Base-by-base conservation (phyloP, 164 flowering plant species). In the Dillenia turbinata region DNA sequence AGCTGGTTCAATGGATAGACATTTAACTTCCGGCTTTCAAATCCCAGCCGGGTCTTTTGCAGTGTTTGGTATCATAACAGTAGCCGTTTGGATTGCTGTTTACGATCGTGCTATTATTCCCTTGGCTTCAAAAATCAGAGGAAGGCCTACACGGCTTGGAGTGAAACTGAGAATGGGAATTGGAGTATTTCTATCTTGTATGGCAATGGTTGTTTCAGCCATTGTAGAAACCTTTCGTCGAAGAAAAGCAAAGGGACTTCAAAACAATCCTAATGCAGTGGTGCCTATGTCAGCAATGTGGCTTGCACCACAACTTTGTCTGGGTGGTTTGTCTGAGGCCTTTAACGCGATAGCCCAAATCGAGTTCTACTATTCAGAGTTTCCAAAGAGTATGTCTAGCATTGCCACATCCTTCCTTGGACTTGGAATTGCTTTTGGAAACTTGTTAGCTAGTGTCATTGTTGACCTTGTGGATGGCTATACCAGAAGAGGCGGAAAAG, bases 341-440 rank as follows among this genome's bases (percentile, higher is more conserved):
- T 81, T 92, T 19, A 81, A 77, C 48, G 83, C 80, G 16, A 78
- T 92, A 1, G 95, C 83, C 24, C 96, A 89, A 52, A 85, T 75
- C 0, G 90, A 92, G 71, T 92, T 89, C 51, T 92, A 74, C 67
- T 92, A 92, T 69, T 67, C 85, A 0, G 85, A 89, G 74, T 73
- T 89, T 58, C 96, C 98, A 0, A 87, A 78, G 68, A 82, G 72
- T 59, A 89, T 89, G 95, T 79, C 95, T 0, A 89, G 91, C 60
- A 74, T 89, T 26, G 96, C 83, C 1, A 51, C 81, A 2, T 54
- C 88, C 7, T 71, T 92, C 5, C 78, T 77, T 11, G 76, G 79
- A 9, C 64, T 92, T 1, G 89, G 91, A 12, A 81, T 83, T 87
- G 89, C 78, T 0, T 71, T 88, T 46, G 98, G 75, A 8, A 85